Percentiles rank a stretch among this genome's conserved stretches.
These are phyloP conservation scores for Ceratocystis alfenasii DNA, from an alignment of 2,329 filamentous ascomycete genomes.

Conservation along the genomic window DNA sequence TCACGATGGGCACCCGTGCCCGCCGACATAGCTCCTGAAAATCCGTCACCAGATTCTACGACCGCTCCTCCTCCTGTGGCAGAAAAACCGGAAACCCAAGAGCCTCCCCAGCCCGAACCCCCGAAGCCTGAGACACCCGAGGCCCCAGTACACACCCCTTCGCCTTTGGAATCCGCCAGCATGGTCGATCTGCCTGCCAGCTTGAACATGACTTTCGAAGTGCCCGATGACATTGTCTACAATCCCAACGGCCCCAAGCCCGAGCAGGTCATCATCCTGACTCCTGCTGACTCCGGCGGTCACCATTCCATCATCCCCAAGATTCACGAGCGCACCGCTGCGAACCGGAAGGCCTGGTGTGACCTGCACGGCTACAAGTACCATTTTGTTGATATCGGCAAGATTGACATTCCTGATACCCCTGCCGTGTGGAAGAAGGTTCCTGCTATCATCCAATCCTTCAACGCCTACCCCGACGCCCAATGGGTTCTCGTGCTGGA, in stretches of 20 bases:
- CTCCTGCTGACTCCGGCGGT: slow-evolving; percentile 21
- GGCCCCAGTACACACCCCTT: slow-evolving; percentile 5
- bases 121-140: background rate
- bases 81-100: background rate
- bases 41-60: background rate
- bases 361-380: slow-evolving; percentile 22
- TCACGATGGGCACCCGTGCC: slow-evolving; percentile 17
- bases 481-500: slow-evolving; percentile 21
- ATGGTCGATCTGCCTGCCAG: slow-evolving; percentile 7
- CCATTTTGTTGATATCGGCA: slow-evolving; percentile 21
- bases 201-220: slow-evolving; percentile 20
- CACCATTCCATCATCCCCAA: slow-evolving; percentile 21
- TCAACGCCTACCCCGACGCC: slow-evolving; percentile 21
- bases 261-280: slow-evolving; percentile 19
- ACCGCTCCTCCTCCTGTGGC: background rate
- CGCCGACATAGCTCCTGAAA: slow-evolving; percentile 7
- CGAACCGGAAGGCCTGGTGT: slow-evolving; percentile 21
- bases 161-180: slow-evolving; percentile 16
- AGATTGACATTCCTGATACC: slow-evolving; percentile 20
- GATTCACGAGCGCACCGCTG: slow-evolving; percentile 20
- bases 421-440: slow-evolving; percentile 22
- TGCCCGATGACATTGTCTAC: slow-evolving; percentile 20
- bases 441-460: slow-evolving; percentile 21
- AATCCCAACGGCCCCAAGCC: slow-evolving; percentile 19
- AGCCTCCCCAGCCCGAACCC: background rate